Evolutionary conservation across 2,329 filamentous ascomycete genomes (phyloP), one percentile per base, ranked within the genome.

Genomic region (Aureobasidium sp.): DNA sequence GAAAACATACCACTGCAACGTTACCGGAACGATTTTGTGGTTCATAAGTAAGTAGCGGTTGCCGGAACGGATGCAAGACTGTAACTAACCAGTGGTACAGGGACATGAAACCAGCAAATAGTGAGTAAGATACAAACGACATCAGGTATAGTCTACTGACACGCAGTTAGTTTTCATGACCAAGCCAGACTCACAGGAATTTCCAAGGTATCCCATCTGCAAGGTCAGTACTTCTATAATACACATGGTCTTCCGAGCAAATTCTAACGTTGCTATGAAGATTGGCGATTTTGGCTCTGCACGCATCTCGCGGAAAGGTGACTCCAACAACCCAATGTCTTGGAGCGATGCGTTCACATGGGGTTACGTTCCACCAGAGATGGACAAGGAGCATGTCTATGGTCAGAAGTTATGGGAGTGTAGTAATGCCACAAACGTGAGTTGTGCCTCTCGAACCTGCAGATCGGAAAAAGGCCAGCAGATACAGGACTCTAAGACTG

Each of bases 211-310:
- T 34, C 59, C 59, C 6, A 14, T 55, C 16, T 39, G 21, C 13
- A 61, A 61, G 49, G 59, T 55, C 9, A 54, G 30, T 53, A 27
- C 25, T n/a, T 29, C 6, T 36, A 6, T 45, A 2, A 10, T 32
- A 11, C 30, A 34, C n/a, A 5, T 10, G 16, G 34, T 29, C 16
- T 27, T 3, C 1, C 41, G 14, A 27, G 3, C 11, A 29, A 16
- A 21, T 54, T 53, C 47, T 61, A 16, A 54, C 42, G 7, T 34
- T 30, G 3, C 21, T 16, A 11, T 11, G 39, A 27, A 61, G 59
- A 16, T 61, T 11, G 59, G 49, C 13, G 59, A 61, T 14, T 61
- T 54, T 13, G 59, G 59, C 14, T 61, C 59, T 8, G 41, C 59
- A 14, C 14, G n/a, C 5, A 6, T 61, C 5, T 55, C 59, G 5